Evolutionary conservation across 495 filamentous ascomycete species (phyloP), one percentile per base, ranked within the genome.

Genomic region (Aspergillus biplanus): DNA sequence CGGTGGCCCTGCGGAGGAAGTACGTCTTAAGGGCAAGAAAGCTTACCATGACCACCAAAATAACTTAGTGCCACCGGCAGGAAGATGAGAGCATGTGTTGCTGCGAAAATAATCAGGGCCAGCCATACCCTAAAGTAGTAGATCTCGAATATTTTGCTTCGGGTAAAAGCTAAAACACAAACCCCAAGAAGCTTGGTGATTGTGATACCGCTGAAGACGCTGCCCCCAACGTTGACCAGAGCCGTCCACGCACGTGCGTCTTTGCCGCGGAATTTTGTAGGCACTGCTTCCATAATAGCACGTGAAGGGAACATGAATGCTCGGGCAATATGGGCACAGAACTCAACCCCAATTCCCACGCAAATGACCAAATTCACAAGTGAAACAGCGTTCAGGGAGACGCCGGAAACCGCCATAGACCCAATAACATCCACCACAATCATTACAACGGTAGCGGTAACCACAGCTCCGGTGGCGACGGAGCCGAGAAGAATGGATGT

Each of bases 41-140:
- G 46, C 83, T 62, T 78, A 88, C 86, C 94, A 63, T 90, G 88
- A 5, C 95, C 95, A 11, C 95, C 95, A 61, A 92, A 79, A 46
- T 96, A 82, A 69, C 91, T 94, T 62, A 99, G 81, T 33, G 89
- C 91, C 7, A 97, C 96, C 0, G 95, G 95, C 63, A 99, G 77
- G 75, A 97, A 96, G 3, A 99, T 84, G 15, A 99, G 82, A 11
- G 93, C 91, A 73, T 99, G 95, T 0, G 84, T 80, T 21, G 92
- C 91, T n/a, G 92, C 96, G 63, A 96, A 92, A 21, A 92, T 65
- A 42, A 98, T 92, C 63, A 99, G 82, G 49, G 93, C 89, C 21
- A 97, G 72, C 95, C 95, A 99, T 39, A 99, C 90, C 7, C 95
- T 82, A 79, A 99, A 99, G 73, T 98, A 99, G 75, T 98, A 99